Base-by-base conservation (phyloP, 2,329 filamentous ascomycete genomes). In the Epichloe gansuensis region DNA sequence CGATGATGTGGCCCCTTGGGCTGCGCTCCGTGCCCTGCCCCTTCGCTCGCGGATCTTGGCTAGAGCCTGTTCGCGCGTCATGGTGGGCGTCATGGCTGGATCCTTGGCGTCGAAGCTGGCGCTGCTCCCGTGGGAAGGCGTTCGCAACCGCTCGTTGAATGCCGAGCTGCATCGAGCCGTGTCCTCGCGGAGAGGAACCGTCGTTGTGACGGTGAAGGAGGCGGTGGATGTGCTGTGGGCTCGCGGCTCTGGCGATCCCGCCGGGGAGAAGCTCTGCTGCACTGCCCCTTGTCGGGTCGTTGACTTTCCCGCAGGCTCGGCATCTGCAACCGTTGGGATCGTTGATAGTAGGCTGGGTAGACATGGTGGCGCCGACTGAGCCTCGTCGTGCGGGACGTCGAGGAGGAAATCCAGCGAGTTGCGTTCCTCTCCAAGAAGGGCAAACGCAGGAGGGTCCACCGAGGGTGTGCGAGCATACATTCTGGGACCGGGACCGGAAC, bases 41-140 rank as follows among this genome's bases (percentile, higher is more conserved):
- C 87, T 72, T 31, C 87, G 75, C 68, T 87, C 82, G 50, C 82
- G 76, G 58, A 91, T 90, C 63, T 84, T 81, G 51, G 84, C 84
- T 15, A 91, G 74, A 3, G 86, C 86, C 65, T 89, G 76, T 64
- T 89, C 87, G 51, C 87, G 76, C 27, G 80, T 80, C 77, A 84
- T 81, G 40, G 81, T 84, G 5, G 80, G 79, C 42, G 76, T 82
- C 54, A 84, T 64, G 9, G 79, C 79, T 21, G 78, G 77, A 62
- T 81, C 76, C 54, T 68, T 75, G 41, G 70, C 62, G 62, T 81
- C 77, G 58, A 80, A 81, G 51, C 64, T 68, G 50, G 58, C 63
- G 52, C 58, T 65, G 56, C 65, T 68, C 46, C 62, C 64, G 43
- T 61, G 64, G 4, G 69, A 73, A 1, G 73, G 73, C 1, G 73